Evolutionary conservation across 306 rosid genomes (phyloP), one percentile per base, ranked within the genome.

Genomic region (Ceratonia siliqua): DNA sequence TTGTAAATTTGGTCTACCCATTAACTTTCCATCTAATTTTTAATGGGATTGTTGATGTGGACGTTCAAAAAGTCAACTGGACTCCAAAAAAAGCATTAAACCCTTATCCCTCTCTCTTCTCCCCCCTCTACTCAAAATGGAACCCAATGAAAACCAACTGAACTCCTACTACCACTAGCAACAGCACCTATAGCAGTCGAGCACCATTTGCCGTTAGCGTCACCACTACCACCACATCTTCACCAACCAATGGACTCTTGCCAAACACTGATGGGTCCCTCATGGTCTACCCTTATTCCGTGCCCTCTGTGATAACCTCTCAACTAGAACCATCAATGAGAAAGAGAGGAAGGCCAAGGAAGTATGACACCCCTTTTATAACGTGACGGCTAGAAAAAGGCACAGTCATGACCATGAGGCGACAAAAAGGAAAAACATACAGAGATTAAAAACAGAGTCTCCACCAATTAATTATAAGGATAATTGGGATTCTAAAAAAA

Each of bases 311-410:
- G 6, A 85, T 86, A n/a, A 85, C 91, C 18, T 87, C 86, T 0
- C 97, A 83, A 13, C 79, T 82, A 0, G 91, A 81, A 55, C 87
- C 95, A 2, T 83, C 78, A 2, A 91, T 90, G 86, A 50, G 97
- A 81, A 93, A 91, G 85, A 80, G 98, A 22, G 98, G 98, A 3
- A 78, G 98, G 39, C 98, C 98, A 0, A 84, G 98, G 56, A 93
- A 91, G 86, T 93, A 93, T 45, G 88, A 89, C 0, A 87, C 97
- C 0, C 97, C 97, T 79, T n/a, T n/a, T n/a, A n/a, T n/a, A n/a
- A n/a, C n/a, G n/a, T n/a, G n/a, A n/a, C n/a, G n/a, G n/a, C n/a
- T n/a, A n/a, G n/a, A n/a, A n/a, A n/a, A n/a, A n/a, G n/a, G n/a
- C n/a, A n/a, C n/a, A n/a, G n/a, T n/a, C n/a, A n/a, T n/a, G n/a